Evolutionary conservation across 2,329 filamentous ascomycete species (phyloP).

Genomic region (Fusarium poae): DNA sequence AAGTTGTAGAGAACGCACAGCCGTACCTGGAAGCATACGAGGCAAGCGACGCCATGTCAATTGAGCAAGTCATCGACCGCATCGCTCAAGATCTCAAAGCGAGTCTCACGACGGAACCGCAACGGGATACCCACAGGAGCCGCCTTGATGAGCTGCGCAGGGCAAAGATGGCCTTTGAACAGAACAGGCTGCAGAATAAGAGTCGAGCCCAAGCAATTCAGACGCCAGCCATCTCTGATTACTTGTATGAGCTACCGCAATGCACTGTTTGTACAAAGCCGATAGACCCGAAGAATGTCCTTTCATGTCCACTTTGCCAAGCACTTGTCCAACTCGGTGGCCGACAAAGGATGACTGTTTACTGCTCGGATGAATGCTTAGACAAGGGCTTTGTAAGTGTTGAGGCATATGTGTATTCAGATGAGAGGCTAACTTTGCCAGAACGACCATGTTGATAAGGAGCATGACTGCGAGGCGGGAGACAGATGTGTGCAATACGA

Average conservation of each 20-base stretch:
- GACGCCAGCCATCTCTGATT: slow-evolving; percentile 47
- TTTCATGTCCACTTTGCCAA: slow-evolving; percentile 62
- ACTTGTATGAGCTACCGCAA: slow-evolving; percentile 55
- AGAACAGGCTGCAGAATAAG: slow-evolving; percentile 57
- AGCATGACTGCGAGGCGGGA: slow-evolving; percentile 59
- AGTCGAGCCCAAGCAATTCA: slow-evolving; percentile 51
- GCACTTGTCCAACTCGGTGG: slow-evolving; percentile 57
- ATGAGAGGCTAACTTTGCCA: slow-evolving; percentile 48
- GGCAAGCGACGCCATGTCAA: slow-evolving; percentile 44
- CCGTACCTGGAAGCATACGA: slow-evolving; percentile 58
- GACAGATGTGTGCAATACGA: slow-evolving; percentile 56
- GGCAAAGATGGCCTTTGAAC: slow-evolving; percentile 64
- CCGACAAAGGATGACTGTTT: slow-evolving; percentile 55
- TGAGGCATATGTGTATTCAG: background rate
- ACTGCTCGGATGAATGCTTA: slow-evolving; percentile 61
- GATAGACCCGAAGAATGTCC: slow-evolving; percentile 54
- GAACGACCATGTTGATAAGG: slow-evolving; percentile 56
- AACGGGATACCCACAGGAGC: slow-evolving; percentile 55
- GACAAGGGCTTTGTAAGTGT: slow-evolving; percentile 58
- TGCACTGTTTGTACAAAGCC: slow-evolving; percentile 57
- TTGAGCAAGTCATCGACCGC: slow-evolving; percentile 54
- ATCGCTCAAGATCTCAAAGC: slow-evolving; percentile 52
- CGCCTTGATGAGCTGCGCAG: slow-evolving; percentile 62
- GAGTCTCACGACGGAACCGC: slow-evolving; percentile 50
- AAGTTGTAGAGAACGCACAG: slow-evolving; percentile 51